Base-by-base conservation (phyloP, 345 rosid genomes). In the Erodium maritimum region DNA sequence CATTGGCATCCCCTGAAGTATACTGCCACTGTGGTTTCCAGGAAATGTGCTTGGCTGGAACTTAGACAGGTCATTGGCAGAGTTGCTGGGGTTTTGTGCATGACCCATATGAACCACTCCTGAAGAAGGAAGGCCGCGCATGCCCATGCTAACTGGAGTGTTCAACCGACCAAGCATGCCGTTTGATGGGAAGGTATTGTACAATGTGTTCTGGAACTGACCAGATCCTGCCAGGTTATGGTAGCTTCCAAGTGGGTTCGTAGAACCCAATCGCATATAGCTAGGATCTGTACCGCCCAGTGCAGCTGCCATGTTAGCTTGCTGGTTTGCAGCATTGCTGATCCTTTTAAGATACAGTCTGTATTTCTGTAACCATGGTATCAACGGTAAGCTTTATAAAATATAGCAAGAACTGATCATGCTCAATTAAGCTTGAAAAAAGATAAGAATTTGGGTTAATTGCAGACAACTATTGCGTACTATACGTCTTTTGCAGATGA, bases 1-100 rank as follows among this genome's bases (percentile, higher is more conserved):
- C 37, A 77, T 65, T 19, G 91, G 95, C 68, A 85, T 74, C 20
- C 96, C 91, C 62, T 82, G 90, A 55, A 85, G 84, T 54, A 85
- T 64, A 70, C 61, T 80, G 23, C 76, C 79, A 50, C 69, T 81
- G 52, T 73, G 77, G 63, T 33, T 80, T 45, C 75, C 73, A 22
- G 70, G 61, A 50, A 71, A 61, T 57, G 68, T 52, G 58, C 61
- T 76, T 46, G 67, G 69, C 64, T 82, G 87, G 64, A 83, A 81
- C 60, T 79, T 78, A 20, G 71, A 78, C 48, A 65, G 71, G 65
- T 67, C 70, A 52, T 59, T 75, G 29, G 33, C 25, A 9, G 64
- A 64, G 33, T 25, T 25, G 33, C 7, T 25, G 33, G 33, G 7
- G 58, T 58, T 60, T 61, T 78, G 80, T 18, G 62, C 57, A 62